Base-by-base conservation (phyloP, 2,329 filamentous ascomycete species). In the Endoconidiophora laricicola region DNA sequence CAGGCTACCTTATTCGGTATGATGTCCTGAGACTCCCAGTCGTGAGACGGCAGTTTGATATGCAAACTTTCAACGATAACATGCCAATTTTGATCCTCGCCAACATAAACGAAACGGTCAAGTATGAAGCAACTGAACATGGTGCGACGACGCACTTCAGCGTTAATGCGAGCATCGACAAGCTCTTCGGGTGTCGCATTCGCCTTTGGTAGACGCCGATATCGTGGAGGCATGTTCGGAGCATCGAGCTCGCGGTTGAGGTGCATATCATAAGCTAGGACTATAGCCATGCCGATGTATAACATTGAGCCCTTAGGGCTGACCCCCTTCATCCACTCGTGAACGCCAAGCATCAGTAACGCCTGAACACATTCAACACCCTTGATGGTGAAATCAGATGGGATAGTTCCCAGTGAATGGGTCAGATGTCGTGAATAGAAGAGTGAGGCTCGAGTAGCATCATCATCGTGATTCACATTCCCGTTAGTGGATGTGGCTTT, bases 71-170 rank as follows among this genome's bases (percentile, higher is more conserved):
- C 29, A 33, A 7, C 29, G 4, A 33, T 12, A 33, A 33, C 29
- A 12, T 12, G 29, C 52, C 47, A 53, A 9, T 44, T 40, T 18
- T 45, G 38, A 3, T 76, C 68, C 54, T 74, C 75, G 18, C 80
- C 80, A 56, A 74, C 79, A 36, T 78, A 74, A 22, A 85, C 65
- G 61, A 84, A 75, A 2, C 80, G 74, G 59, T 86, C 82, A 56
- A 86, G 68, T 47, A 85, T 78, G 52, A 83, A 78, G 58, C 81
- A 84, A 56, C 81, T 83, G 67, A 81, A 86, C 67, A 85, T 82
- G 0, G 81, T 84, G 5, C 83, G 73, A 23, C 82, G 69, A 53
- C 72, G 69, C 10, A 80, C 72, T 60, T 86, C 82, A 52, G 75
- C 76, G 36, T 73, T 66, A 73, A 40, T 43, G 40, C 5, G 37